These are phyloP conservation scores for Mortierella polycephala DNA, from an alignment of 371 early-diverging fungal species.

Conservation along the genomic window DNA sequence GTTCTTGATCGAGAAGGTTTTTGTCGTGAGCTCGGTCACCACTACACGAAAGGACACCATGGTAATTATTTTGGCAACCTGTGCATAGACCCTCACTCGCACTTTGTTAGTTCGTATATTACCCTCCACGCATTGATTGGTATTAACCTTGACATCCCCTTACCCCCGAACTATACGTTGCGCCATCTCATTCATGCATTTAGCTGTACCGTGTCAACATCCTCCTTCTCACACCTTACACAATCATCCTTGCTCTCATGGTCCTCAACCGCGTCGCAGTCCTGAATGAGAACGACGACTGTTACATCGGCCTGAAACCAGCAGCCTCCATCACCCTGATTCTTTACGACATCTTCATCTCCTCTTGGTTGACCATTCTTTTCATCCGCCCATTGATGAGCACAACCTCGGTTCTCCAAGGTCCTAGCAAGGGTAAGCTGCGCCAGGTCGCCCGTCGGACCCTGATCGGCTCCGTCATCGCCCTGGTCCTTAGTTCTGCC, in stretches of 20 bases:
- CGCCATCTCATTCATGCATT: not conserved
- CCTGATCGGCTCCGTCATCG: slow-evolving; percentile 52
- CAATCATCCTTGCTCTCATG: slow-evolving; percentile 57
- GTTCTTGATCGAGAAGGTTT: slow-evolving; percentile 42
- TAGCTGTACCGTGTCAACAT: slow-evolving; percentile 57
- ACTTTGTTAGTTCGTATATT: not conserved
- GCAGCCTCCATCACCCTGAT: slow-evolving; percentile 60
- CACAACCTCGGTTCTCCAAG: slow-evolving; percentile 34
- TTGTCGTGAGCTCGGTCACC: slow-evolving; percentile 30
- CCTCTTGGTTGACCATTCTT: slow-evolving; percentile 36
- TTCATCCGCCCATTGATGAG: slow-evolving; percentile 40
- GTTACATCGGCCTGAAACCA: slow-evolving; percentile 62
- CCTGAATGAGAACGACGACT: slow-evolving; percentile 55
- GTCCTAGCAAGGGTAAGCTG: slow-evolving; percentile 51
- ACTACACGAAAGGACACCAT: slow-evolving; percentile 23
- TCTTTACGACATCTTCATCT: slow-evolving; percentile 47
- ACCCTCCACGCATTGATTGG: not conserved
- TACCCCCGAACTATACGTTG: not conserved
- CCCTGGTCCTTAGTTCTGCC: slow-evolving; percentile 52
- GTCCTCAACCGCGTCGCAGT: slow-evolving; percentile 53
- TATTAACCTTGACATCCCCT: not conserved
- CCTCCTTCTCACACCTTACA: slow-evolving; percentile 56
- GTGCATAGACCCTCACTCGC: slow-evolving; percentile 29
- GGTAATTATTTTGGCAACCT: slow-evolving; percentile 1
- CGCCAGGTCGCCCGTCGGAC: slow-evolving; percentile 61